Base-by-base conservation (phyloP, 1,284 basidiomycete genomes). In the Pyrrhoderma lamaoense region DNA sequence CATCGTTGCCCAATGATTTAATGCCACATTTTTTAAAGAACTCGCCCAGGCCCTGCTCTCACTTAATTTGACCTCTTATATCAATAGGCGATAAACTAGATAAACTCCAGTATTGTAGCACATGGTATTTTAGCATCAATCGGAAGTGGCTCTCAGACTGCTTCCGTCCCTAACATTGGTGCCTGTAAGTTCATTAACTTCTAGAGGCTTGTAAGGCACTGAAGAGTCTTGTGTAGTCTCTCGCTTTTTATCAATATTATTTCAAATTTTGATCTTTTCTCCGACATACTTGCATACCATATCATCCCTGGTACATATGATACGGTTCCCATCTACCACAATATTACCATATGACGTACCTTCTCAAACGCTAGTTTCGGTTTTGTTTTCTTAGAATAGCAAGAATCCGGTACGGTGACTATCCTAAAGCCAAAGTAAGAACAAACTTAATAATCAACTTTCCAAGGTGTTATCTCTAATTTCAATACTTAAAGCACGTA, bases 291-390 rank as follows among this genome's bases (percentile, higher is more conserved):
- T 47, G 67, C 77, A 3, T 87, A 86, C 67, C 84, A 86, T 62
- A 64, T 85, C 51, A 68, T 84, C 16, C 69, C 71, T 46, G 79
- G 80, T 22, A 73, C 74, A 55, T 76, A 76, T 62, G 67, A 65
- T 13, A 56, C 65, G 11, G 64, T 72, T 8, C 64, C 67, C 2
- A 64, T 66, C 7, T 75, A 65, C 57, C 76, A 77, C 3, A 77
- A 77, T 57, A 66, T 76, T 50, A 86, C 85, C 0, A 67, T 89
- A 49, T 81, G 80, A 2, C 73, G 80, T 38, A 84, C 85, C 0
- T 68, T 82, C 13, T 69, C 86, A 44, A 76, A 74, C 44, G 27
- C 27, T 31, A 70, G 75, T 45, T 60, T 73, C 0, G 53, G 64
- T 0, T 58, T 71, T 16, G 80, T 82, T 3, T 64, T 61, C 27